phyloP scores from a whole-genome alignment of 2,329 filamentous ascomycete species.

The Trichoderma sp. region DNA sequence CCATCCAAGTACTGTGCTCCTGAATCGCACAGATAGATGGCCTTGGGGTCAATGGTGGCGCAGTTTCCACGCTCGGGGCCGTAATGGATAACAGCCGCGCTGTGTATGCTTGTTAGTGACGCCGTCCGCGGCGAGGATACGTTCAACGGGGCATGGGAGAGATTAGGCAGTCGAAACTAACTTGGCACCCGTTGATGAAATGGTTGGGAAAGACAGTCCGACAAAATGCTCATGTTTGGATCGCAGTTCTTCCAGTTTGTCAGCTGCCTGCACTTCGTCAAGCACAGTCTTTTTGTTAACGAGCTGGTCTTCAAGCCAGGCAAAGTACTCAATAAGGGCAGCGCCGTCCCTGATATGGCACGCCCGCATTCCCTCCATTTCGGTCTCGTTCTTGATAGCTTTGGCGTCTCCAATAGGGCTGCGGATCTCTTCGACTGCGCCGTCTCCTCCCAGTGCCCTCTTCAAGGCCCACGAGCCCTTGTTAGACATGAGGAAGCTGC shows the following conservation, averaged over 20 bases:
- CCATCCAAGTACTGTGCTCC: conserved; percentile 96
- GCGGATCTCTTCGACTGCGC: conserved; percentile 80
- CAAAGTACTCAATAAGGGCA: conserved; percentile 88
- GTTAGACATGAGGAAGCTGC: conserved; percentile 83
- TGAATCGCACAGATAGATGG: conserved; percentile 93
- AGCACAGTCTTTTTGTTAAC: conserved; percentile 70
- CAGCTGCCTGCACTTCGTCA: conserved; percentile 88
- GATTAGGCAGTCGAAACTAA: conserved; percentile 42
- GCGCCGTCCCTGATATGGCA: conserved; percentile 94
- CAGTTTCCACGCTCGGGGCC: conserved; percentile 82
- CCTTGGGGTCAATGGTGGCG: conserved; percentile 77
- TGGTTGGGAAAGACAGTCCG: conserved; percentile 91
- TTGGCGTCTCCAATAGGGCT: conserved; percentile 91
- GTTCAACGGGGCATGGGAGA: background rate
- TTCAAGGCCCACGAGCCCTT: conserved; percentile 92
- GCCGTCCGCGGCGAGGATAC: background rate
- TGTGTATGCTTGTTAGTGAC: conserved; percentile 42
- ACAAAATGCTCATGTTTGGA: conserved; percentile 73
- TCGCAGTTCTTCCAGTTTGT: conserved; percentile 81
- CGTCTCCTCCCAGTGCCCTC: conserved; percentile 80
- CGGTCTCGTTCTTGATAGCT: conserved; percentile 88
- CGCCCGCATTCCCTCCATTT: conserved; percentile 88
- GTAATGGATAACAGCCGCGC: conserved; percentile 95
- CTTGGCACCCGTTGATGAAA: conserved; percentile 87
- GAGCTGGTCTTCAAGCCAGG: conserved; percentile 92